Evolutionary conservation across 2,329 filamentous ascomycete species (phyloP).

Genomic region (Didymella segeticola): DNA sequence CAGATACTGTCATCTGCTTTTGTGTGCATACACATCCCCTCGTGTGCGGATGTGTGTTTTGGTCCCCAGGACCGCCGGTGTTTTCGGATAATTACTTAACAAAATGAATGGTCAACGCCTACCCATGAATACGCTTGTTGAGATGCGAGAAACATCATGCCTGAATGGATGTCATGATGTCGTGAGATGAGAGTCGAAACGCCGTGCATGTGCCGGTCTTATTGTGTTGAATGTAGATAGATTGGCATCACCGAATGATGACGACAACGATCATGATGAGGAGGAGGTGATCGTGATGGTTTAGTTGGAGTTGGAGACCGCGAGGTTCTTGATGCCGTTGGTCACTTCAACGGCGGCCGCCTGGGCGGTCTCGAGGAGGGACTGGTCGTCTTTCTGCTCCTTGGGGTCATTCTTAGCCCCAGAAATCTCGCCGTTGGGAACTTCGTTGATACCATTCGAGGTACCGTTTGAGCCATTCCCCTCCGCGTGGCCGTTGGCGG

Average conservation of each 20-base stretch:
- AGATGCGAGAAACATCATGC: slow-evolving; percentile 22
- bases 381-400: slow-evolving; percentile 23
- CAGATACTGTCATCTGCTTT: slow-evolving; percentile 31
- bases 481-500: slow-evolving; percentile 13
- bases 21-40: slow-evolving; percentile 17
- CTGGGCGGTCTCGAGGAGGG: slow-evolving; percentile 36
- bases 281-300: too few relatives aligned
- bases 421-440: slow-evolving; percentile 1
- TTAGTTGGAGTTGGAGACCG: slow-evolving; percentile 38
- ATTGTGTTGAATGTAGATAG: slow-evolving; percentile 45
- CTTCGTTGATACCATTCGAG: too few relatives aligned
- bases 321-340: slow-evolving; percentile 38
- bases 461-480: slow-evolving; percentile 24
- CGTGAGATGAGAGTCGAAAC: slow-evolving; percentile 17
- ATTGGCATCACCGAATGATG: slow-evolving; percentile 17
- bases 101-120: slow-evolving; percentile 9
- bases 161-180: slow-evolving; percentile 9
- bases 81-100: not conserved
- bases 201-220: slow-evolving; percentile 30
- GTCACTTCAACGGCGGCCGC: slow-evolving; percentile 38
- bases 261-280: too few relatives aligned
- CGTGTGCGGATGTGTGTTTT: slow-evolving; percentile 5
- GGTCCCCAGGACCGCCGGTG: not conserved
- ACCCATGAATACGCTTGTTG: slow-evolving; percentile 25
- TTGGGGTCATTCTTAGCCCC: slow-evolving; percentile 15